These are phyloP conservation scores for Kwoniella dejecticola DNA, from an alignment of 768 basidiomycete genomes.

Conservation along the genomic window DNA sequence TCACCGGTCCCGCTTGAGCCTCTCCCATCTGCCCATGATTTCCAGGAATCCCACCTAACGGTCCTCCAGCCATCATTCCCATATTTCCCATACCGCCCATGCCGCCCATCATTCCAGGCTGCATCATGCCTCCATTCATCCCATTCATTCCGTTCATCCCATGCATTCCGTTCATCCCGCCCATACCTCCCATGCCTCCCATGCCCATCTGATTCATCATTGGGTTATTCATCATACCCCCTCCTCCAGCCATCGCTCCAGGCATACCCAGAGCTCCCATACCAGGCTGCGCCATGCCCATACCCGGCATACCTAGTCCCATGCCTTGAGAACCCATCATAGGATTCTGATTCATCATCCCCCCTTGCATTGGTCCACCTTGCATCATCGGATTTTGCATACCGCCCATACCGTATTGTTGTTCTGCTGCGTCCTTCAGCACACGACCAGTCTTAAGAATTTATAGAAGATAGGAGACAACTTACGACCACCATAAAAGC, in stretches of 20 bases:
- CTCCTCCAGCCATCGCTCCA: constrained; percentile 22
- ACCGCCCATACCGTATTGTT: constrained; percentile 14
- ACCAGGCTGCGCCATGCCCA: constrained; percentile 36
- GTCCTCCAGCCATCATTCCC: constrained; percentile 24
- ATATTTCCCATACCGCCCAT: neutral
- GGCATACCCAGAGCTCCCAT: constrained; percentile 35
- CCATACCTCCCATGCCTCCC: constrained; percentile 31
- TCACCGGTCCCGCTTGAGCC: constrained; percentile 47
- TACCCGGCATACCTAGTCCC: constrained; percentile 27
- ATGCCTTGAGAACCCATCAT: constrained; percentile 19
- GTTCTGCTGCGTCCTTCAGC: constrained; percentile 6
- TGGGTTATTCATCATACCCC: constrained; percentile 28
- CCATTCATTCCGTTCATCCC: neutral
- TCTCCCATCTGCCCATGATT: constrained; percentile 34
- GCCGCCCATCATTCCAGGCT: neutral
- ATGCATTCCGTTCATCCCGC: constrained; percentile 16
- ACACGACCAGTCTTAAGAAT: neutral
- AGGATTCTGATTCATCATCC: constrained; percentile 17
- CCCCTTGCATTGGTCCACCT: no score
- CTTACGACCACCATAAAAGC: constrained; percentile 33
- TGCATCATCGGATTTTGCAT: constrained; percentile 19
- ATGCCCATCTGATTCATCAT: constrained; percentile 32
- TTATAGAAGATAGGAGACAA: neutral
- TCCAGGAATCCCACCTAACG: constrained; percentile 20
- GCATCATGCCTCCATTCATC: constrained; percentile 20